phyloP scores from a whole-genome alignment of 805 yeast species.

The Monosporozyma siamensis region DNA sequence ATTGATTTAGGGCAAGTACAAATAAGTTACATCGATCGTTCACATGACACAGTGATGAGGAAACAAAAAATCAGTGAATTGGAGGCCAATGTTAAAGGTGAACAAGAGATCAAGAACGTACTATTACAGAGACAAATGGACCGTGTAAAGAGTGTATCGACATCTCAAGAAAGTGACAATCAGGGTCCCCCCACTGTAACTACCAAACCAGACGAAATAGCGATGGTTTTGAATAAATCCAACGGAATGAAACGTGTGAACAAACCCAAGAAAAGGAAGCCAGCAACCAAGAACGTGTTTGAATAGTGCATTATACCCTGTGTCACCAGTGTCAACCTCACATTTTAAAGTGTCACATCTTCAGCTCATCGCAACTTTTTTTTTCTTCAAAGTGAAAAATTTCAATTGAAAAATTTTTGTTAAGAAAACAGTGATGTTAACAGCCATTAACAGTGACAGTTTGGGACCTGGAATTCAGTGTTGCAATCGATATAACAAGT shows the following conservation, averaged over 20 bases:
- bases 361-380: background rate
- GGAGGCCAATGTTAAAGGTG: slow-evolving; percentile 32
- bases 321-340: background rate
- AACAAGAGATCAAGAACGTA: slow-evolving; percentile 37
- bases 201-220: slow-evolving; percentile 3
- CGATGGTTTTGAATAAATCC: background rate
- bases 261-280: background rate
- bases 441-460: no score
- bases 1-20: slow-evolving; percentile 32
- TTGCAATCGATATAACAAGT: background rate
- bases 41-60: slow-evolving; percentile 39
- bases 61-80: slow-evolving; percentile 33
- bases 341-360: no score
- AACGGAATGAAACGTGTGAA: background rate
- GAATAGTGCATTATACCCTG: background rate
- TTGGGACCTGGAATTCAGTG: no score
- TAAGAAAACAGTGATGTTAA: no score
- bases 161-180: no score
- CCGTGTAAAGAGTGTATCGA: slow-evolving; percentile 4
- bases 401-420: background rate
- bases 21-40: slow-evolving; percentile 47
- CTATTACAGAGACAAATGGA: slow-evolving; percentile 47
- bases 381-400: background rate
- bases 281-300: background rate
- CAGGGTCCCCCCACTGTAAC: background rate